A percentile compares a stretch with the other conserved stretches of the same genome.
Evolutionary conservation across 208 protist species (phyloP).

Genomic region (Leishmania tropica): DNA sequence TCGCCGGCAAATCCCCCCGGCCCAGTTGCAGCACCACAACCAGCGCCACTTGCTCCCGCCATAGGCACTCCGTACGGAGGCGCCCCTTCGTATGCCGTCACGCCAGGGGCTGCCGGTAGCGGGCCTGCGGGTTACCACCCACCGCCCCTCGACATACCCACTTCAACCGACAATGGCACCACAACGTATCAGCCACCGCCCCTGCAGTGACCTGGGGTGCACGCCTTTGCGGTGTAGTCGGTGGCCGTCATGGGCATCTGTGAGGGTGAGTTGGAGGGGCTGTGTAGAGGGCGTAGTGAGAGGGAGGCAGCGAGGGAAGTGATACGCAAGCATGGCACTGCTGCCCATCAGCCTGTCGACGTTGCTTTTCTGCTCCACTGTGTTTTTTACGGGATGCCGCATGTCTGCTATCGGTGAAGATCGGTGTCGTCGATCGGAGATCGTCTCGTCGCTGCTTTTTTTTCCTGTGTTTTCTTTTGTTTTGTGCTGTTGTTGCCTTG

Average conservation of each 20-base stretch:
- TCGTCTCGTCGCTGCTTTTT: background rate
- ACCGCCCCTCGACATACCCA: background rate
- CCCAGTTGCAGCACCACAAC: background rate
- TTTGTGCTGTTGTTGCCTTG: background rate
- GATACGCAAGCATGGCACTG: background rate
- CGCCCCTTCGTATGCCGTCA: background rate
- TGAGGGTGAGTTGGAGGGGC: background rate
- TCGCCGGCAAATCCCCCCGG: background rate
- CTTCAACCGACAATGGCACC: background rate
- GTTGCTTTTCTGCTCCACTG: background rate
- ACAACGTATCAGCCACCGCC: conserved; percentile 22
- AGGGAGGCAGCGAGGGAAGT: background rate
- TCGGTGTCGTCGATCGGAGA: conserved; percentile 1
- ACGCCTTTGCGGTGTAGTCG: background rate
- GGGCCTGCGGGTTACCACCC: conserved; percentile 5
- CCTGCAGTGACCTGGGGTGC: background rate
- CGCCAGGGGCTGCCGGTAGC: background rate
- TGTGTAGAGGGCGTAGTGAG: background rate
- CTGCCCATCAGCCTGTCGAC: background rate
- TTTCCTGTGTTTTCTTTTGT: background rate
- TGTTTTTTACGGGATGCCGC: background rate
- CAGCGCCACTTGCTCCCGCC: background rate
- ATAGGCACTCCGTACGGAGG: background rate
- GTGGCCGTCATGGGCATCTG: background rate
- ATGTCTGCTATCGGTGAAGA: background rate